phyloP scores from a whole-genome alignment of 805 yeast species.

The Candida methanosorbosa region DNA sequence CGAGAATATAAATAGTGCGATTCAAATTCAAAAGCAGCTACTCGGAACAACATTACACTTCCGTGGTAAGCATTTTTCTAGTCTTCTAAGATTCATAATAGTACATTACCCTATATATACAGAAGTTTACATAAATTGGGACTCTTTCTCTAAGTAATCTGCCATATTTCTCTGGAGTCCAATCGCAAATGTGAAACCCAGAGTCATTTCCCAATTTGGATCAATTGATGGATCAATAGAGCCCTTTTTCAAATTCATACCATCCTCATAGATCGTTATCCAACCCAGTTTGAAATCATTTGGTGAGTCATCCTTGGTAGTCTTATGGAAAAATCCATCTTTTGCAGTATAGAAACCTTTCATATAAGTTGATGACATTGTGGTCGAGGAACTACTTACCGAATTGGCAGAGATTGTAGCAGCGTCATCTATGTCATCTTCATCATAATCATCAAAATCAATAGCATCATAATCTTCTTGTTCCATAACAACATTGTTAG shows the following conservation, averaged over 20 bases:
- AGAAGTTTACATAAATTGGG: too few species aligned
- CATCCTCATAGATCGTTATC: constrained; percentile 51
- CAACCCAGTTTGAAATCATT: constrained; percentile 55
- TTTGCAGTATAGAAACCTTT: constrained; percentile 32
- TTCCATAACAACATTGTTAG: constrained; percentile 1
- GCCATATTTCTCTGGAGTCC: neutral
- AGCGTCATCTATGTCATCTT: constrained; percentile 6
- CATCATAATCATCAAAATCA: constrained; percentile 8
- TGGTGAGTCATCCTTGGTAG: constrained; percentile 54
- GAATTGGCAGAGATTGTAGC: too few species aligned
- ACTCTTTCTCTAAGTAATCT: neutral
- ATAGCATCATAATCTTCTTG: neutral
- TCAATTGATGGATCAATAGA: constrained; percentile 9
- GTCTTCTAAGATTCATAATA: too few species aligned
- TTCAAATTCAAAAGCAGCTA: too few species aligned
- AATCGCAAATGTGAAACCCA: constrained; percentile 39
- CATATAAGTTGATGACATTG: constrained; percentile 20
- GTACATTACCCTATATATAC: too few species aligned
- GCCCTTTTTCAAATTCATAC: neutral
- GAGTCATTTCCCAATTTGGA: constrained; percentile 46
- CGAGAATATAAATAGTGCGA: too few species aligned
- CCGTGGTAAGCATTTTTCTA: too few species aligned
- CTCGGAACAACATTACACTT: too few species aligned
- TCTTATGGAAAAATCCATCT: constrained; percentile 44
- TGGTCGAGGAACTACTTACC: too few species aligned